Percentiles rank a stretch among this genome's conserved stretches.
These are phyloP conservation scores for Mycosphaerella sp. DNA, from an alignment of 2,329 filamentous ascomycete genomes.

Conservation along the genomic window DNA sequence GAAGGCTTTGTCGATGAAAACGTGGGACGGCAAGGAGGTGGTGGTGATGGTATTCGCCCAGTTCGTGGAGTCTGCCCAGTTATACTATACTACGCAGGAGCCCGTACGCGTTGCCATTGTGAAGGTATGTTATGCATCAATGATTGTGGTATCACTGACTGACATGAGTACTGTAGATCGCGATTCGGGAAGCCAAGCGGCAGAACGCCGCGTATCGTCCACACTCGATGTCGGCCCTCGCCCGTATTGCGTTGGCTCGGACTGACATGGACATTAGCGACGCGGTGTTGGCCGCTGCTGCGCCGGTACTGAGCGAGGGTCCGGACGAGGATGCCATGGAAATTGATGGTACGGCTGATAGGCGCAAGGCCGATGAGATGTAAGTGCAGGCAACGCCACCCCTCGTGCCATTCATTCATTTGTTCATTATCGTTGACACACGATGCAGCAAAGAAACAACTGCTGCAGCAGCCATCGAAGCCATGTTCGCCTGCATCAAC, in stretches of 20 bases:
- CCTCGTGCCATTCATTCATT: not conserved
- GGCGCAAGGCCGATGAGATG: conserved; percentile 24
- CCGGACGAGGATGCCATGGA: conserved; percentile 60
- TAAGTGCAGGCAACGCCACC: conserved; percentile 17
- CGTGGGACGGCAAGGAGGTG: conserved; percentile 85
- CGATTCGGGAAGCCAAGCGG: conserved; percentile 79
- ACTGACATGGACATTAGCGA: conserved; percentile 64
- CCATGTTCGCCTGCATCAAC: conserved; percentile 30
- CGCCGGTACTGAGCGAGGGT: conserved; percentile 53
- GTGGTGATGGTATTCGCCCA: conserved; percentile 72
- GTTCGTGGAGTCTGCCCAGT: conserved; percentile 61
- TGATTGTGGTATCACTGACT: conserved; percentile 7
- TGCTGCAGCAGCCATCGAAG: conserved; percentile 27
- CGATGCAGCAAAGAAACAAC: conserved; percentile 23
- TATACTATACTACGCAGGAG: conserved; percentile 51
- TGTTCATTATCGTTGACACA: conserved; percentile 1
- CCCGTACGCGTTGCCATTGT: conserved; percentile 58
- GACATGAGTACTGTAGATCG: conserved; percentile 49
- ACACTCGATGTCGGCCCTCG: conserved; percentile 65
- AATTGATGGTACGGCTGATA: conserved; percentile 46
- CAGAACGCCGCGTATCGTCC: conserved; percentile 81
- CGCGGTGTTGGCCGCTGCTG: conserved; percentile 59
- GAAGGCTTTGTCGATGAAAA: conserved; percentile 76
- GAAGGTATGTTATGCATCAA: conserved; percentile 47
- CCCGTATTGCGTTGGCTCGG: conserved; percentile 62